phyloP scores from a whole-genome alignment of 768 basidiomycete species.

The Rhodotorula babjevae region DNA sequence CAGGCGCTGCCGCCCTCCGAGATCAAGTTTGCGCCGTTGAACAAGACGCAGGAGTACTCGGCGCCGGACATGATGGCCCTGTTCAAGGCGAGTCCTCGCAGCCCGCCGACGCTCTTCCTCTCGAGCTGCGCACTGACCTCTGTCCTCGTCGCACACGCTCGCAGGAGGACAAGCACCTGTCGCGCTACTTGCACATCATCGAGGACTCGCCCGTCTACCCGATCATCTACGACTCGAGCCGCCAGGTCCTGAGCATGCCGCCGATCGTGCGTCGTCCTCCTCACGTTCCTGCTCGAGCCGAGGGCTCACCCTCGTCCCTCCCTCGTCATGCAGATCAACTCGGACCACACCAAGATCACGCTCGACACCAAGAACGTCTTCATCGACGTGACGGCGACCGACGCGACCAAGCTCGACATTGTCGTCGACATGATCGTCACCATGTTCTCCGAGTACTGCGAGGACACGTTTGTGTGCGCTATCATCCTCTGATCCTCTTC shows the following conservation, averaged over 20 bases:
- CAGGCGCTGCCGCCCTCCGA: slow-evolving; percentile 62
- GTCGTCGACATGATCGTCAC: slow-evolving; percentile 89
- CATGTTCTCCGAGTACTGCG: slow-evolving; percentile 98
- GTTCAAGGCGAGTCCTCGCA: slow-evolving; percentile 66
- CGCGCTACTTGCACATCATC: slow-evolving; percentile 84
- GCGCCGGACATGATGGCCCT: slow-evolving; percentile 87
- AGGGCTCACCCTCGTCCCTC: too few relatives aligned
- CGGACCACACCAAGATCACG: slow-evolving; percentile 93
- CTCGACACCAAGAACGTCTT: slow-evolving; percentile 89
- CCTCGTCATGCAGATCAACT: slow-evolving; percentile 60
- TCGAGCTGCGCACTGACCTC: background rate
- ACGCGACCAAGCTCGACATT: slow-evolving; percentile 90
- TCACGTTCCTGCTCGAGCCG: too few relatives aligned
- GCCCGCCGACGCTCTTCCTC: slow-evolving; percentile 29
- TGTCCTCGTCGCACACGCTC: background rate
- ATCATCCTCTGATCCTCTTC: too few relatives aligned
- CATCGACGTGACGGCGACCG: slow-evolving; percentile 94
- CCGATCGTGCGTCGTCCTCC: slow-evolving; percentile 57
- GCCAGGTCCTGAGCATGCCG: slow-evolving; percentile 89
- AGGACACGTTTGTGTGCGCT: slow-evolving; percentile 86
- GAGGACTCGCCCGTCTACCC: slow-evolving; percentile 93
- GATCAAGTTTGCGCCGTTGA: slow-evolving; percentile 86
- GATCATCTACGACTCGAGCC: slow-evolving; percentile 86
- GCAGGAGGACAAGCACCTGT: slow-evolving; percentile 86
- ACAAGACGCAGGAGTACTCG: slow-evolving; percentile 70